Base-by-base conservation (phyloP, 257 asterid genomes). In the Nicotiana undulata region DNA sequence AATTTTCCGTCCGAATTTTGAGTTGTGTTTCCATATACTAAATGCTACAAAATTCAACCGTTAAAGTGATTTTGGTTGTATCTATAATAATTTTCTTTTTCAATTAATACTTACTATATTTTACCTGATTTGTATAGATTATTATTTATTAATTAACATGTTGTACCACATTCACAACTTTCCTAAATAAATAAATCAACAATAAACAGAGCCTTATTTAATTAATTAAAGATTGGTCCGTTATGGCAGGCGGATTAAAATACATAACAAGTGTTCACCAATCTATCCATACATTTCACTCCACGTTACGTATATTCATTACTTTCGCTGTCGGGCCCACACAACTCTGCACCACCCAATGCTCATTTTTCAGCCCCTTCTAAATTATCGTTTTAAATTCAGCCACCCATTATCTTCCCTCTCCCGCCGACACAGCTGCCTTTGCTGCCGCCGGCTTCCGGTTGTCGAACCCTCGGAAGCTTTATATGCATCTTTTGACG, bases 251-350 rank as follows among this genome's bases (percentile, higher is more conserved):
- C 26, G 3, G 5, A 46, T 44, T 44, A 12, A 44, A 70, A 22
- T 20, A 70, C 15, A 17, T 4, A 32, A 17, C 17, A 18, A 2
- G 7, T 66, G 3, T 66, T 34, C 75, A 11, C 6, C 56, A 37
- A n/a, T 37, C n/a, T 17, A 66, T 16, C 61, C 29, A 60, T 17
- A 24, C 66, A 49, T 49, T 46, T 3, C 24, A 74, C 79, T 61
- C 61, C 78, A 74, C 78, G 78, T 74, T 74, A 74, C 77, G 37
- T 44, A 49, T 46, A 74, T 74, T 74, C 28, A 49, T 74, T 74
- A 44, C 4, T 74, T 51, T 7, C 6, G 10, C 4, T 16, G 17
- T 9, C 9, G 61, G 79, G 16, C 79, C 79, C 79, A 49, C 79
- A 49, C 79, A 49, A n/a, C 79, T 49, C 44, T 26, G 16, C 79